These are phyloP conservation scores for Quercus dentata DNA, from an alignment of 306 rosid species.

Conservation along the genomic window DNA sequence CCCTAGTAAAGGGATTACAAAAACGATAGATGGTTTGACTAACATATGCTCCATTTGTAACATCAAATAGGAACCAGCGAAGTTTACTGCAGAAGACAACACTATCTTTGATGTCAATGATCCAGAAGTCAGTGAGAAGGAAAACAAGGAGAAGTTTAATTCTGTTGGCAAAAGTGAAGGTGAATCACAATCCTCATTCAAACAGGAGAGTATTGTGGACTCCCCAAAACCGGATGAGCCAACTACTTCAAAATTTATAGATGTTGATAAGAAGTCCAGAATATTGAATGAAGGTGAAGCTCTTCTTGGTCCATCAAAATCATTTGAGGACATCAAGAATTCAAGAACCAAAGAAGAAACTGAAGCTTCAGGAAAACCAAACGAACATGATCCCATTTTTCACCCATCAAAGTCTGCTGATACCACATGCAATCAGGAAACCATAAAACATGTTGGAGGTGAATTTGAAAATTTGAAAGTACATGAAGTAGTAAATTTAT, in stretches of 20 bases:
- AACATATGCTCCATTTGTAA: not conserved
- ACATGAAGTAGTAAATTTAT: too few relatives aligned
- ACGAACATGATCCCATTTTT: not conserved
- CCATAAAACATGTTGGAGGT: not conserved
- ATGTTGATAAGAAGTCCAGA: slow-evolving; percentile 16
- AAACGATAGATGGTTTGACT: not conserved
- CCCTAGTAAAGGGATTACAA: not conserved
- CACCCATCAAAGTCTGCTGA: not conserved
- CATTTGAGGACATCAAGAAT: not conserved
- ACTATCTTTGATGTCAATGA: not conserved
- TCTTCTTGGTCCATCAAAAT: not conserved
- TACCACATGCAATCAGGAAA: not conserved
- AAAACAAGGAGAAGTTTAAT: slow-evolving; percentile 13
- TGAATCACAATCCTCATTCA: not conserved
- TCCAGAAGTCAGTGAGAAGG: slow-evolving; percentile 5
- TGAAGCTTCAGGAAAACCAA: not conserved
- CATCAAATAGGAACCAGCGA: slow-evolving; percentile 25
- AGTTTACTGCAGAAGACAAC: slow-evolving; percentile 21
- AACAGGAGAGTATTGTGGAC: slow-evolving; percentile 12
- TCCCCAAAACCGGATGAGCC: not conserved
- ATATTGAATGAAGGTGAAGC: slow-evolving; percentile 15
- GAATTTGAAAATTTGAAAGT: not conserved
- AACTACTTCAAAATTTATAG: not conserved
- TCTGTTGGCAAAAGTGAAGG: slow-evolving; percentile 17
- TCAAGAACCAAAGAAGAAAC: not conserved